Conservation (phyloP, 306 rosid species). For the Cyclanthera cordifolia region DNA sequence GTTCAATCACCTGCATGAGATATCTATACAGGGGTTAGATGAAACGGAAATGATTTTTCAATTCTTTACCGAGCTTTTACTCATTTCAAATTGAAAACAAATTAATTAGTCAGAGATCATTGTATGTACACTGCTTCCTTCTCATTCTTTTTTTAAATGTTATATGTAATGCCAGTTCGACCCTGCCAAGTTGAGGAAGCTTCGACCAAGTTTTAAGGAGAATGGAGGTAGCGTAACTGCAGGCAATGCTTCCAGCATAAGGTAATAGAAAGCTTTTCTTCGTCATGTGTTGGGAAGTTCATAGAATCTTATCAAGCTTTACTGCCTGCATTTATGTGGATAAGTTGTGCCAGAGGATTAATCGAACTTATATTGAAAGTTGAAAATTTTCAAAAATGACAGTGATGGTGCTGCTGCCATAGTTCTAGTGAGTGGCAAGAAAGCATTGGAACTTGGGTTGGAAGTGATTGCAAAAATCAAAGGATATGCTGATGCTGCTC, state of each 20-base stretch:
- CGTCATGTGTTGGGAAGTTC: constrained; percentile 7
- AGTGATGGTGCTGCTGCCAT: constrained; percentile 99
- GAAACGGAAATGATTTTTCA: neutral
- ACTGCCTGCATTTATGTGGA: neutral
- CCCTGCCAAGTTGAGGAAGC: constrained; percentile 86
- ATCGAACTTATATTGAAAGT: constrained; percentile 14
- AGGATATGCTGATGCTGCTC: constrained; percentile 97
- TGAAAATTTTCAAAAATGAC: constrained; percentile 19
- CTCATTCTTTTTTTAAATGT: constrained; percentile 2
- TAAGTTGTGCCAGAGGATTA: constrained; percentile 7
- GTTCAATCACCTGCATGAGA: neutral
- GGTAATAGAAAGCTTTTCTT: constrained; percentile 32
- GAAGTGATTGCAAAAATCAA: constrained; percentile 80
- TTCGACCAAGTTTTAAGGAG: constrained; percentile 93
- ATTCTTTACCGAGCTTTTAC: neutral
- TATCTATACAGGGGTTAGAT: neutral
- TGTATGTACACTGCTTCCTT: neutral
- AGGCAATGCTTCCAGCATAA: constrained; percentile 97
- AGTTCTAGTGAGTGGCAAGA: constrained; percentile 91
- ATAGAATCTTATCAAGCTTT: constrained; percentile 6
- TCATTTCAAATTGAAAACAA: neutral
- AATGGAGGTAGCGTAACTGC: constrained; percentile 91
- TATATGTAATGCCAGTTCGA: constrained; percentile 54
- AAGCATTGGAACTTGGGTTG: constrained; percentile 71
- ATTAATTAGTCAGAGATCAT: neutral